Conservation (phyloP, 2,329 filamentous ascomycete species). For the Penicillium brevicompactum region DNA sequence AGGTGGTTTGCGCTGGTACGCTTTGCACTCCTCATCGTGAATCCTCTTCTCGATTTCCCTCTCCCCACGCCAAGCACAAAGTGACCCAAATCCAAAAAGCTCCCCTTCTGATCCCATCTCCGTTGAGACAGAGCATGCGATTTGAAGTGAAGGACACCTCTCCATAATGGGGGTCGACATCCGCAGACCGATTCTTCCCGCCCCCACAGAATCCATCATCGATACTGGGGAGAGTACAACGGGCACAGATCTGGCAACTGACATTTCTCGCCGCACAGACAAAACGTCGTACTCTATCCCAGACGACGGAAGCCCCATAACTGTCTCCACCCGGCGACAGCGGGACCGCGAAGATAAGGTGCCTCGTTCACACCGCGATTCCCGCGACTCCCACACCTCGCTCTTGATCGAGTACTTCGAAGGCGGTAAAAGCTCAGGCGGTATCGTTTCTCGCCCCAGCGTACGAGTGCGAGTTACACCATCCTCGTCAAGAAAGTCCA, state of each 20-base stretch:
- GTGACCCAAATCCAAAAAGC: slow-evolving; percentile 17
- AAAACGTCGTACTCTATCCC: slow-evolving; percentile 54
- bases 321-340: slow-evolving; percentile 70
- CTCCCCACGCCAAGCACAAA: slow-evolving; percentile 18
- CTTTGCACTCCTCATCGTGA: slow-evolving; percentile 9
- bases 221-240: slow-evolving; percentile 47
- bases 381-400: slow-evolving; percentile 78
- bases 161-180: slow-evolving; percentile 52
- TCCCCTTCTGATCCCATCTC: slow-evolving; percentile 14
- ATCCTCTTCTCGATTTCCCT: slow-evolving; percentile 12
- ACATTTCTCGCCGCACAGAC: slow-evolving; percentile 53
- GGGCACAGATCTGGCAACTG: slow-evolving; percentile 52
- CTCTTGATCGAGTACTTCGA: slow-evolving; percentile 95
- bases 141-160: slow-evolving; percentile 31
- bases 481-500: slow-evolving; percentile 61
- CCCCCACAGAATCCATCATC: slow-evolving; percentile 53
- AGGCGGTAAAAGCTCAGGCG: slow-evolving; percentile 63
- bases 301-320: slow-evolving; percentile 73
- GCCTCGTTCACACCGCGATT: slow-evolving; percentile 59
- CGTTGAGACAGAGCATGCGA: slow-evolving; percentile 36
- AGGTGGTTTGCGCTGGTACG: slow-evolving; percentile 31
- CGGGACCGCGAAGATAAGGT: slow-evolving; percentile 63
- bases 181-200: slow-evolving; percentile 52
- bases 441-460: slow-evolving; percentile 72
- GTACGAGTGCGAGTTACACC: slow-evolving; percentile 81